Evolutionary conservation across 208 protist genomes (phyloP), one percentile per base, ranked within the genome.

Genomic region (Crithidia mellificae): DNA sequence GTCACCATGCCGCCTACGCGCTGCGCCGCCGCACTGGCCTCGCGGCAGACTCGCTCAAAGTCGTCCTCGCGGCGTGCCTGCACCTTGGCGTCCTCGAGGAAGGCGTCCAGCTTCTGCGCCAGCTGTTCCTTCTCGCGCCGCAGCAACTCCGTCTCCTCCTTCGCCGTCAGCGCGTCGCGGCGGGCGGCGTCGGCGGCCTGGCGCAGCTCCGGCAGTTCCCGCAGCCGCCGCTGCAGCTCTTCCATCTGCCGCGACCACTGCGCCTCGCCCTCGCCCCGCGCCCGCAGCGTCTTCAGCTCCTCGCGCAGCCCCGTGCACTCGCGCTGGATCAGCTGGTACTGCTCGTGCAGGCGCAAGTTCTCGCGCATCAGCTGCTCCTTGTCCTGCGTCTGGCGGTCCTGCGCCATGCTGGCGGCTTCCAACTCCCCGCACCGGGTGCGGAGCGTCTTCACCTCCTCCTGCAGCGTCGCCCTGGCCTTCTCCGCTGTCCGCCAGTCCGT

Each of bases 61-160:
- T 83, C 84, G 20, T 81, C 78, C 54, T 87, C 84, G 49, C 77
- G 78, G 24, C 51, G 56, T 32, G 85, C 55, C 25, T 87, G 81
- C 27, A 50, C 56, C 58, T 78, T 79, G 39, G 79, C 84, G 32
- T 84, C 78, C 29, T 85, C 78, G n/a, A 94, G 72, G 34, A 92
- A 88, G 29, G 73, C 66, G 38, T 92, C 80, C 4, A 94, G 68
- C 63, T 84, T 77, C 24, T 74, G 78, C 24, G 89, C 71, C 64
- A 94, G 83, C 32, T 72, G 80, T 50, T 94, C 86, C 22, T 81
- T 74, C 68, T 94, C 86, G 11, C 79, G 62, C 1, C 84, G 84
- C 54, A 94, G 78, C 39, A 64, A 32, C 68, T 80, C 78, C 14
- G 78, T 85, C 63, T 91, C 89, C 68, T 88, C 82, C 41, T 69